phyloP scores from a whole-genome alignment of 2,329 filamentous ascomycete genomes.

The Emericellopsis atlantica region DNA sequence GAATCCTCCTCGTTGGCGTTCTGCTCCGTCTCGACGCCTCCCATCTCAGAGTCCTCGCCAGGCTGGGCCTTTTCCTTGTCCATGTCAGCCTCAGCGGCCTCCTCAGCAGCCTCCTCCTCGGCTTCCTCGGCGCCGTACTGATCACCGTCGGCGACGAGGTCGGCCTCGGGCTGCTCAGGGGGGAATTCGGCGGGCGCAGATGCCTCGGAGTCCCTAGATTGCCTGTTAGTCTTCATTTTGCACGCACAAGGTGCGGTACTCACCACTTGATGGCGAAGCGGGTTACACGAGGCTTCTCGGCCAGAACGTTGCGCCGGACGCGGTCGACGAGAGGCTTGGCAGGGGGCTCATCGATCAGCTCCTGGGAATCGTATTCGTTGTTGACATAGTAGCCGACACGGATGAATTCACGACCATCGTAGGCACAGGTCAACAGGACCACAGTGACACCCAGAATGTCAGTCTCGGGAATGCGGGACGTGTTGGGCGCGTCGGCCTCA shows the following conservation, averaged over 20 bases:
- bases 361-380: conserved; percentile 94
- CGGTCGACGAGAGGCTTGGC: conserved; percentile 87
- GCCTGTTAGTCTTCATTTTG: conserved; percentile 1
- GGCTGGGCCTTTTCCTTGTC: conserved; percentile 29
- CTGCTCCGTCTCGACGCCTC: conserved; percentile 43
- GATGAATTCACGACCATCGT: conserved; percentile 93
- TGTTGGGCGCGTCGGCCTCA: conserved; percentile 86
- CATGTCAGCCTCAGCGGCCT: conserved; percentile 44
- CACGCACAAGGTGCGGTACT: not conserved
- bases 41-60: conserved; percentile 66
- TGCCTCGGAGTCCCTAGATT: conserved; percentile 86
- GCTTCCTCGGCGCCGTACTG: conserved; percentile 86
- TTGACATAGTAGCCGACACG: conserved; percentile 99
- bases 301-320: conserved; percentile 81
- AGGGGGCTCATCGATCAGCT: conserved; percentile 79
- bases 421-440: conserved; percentile 89
- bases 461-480: conserved; percentile 78
- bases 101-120: conserved; percentile 36
- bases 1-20: conserved; percentile 48
- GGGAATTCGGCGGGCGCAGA: conserved; percentile 93
- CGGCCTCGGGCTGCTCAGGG: conserved; percentile 93
- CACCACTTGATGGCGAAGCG: conserved; percentile 99
- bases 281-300: conserved; percentile 94
- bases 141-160: conserved; percentile 72
- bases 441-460: conserved; percentile 97